Conservation (phyloP, 1,284 basidiomycete species). For the Ceratobasidium theobromae region DNA sequence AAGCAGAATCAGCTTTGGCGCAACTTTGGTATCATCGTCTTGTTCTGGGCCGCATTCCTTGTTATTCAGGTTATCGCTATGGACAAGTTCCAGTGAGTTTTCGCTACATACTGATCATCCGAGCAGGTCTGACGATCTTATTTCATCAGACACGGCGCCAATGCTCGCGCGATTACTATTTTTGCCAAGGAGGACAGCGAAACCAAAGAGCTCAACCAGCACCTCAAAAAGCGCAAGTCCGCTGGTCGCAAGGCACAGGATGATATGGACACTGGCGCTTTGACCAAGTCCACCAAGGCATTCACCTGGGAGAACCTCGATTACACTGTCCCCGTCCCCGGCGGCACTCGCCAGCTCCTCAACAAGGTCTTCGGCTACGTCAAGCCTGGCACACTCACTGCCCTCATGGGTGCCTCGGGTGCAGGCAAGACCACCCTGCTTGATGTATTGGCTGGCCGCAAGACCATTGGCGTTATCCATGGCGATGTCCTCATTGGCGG, state of each 20-base stretch:
- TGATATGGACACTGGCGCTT: not conserved
- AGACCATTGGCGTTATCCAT: slow-evolving; percentile 52
- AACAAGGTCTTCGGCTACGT: slow-evolving; percentile 56
- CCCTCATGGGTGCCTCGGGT: slow-evolving; percentile 58
- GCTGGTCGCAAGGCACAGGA: slow-evolving; percentile 19
- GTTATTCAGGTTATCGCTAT: slow-evolving; percentile 54
- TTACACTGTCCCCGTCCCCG: slow-evolving; percentile 53
- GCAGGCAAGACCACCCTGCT: slow-evolving; percentile 55
- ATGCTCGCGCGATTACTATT: slow-evolving; percentile 55
- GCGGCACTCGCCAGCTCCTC: slow-evolving; percentile 50
- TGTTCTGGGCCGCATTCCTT: slow-evolving; percentile 53
- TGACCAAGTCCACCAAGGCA: slow-evolving; percentile 37
- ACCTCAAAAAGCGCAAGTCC: slow-evolving; percentile 56
- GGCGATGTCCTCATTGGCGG: slow-evolving; percentile 55
- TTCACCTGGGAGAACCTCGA: slow-evolving; percentile 49
- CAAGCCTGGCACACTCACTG: slow-evolving; percentile 55
- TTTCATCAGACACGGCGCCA: slow-evolving; percentile 55
- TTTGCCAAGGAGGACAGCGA: slow-evolving; percentile 70
- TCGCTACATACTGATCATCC: slow-evolving; percentile 47
- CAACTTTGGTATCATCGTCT: slow-evolving; percentile 46
- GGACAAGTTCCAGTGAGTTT: slow-evolving; percentile 41
- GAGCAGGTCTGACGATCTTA: slow-evolving; percentile 55
- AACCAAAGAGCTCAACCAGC: slow-evolving; percentile 62
- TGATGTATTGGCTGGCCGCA: slow-evolving; percentile 54
- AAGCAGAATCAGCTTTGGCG: slow-evolving; percentile 43